These are phyloP conservation scores for Geotrichum ghanense DNA, from an alignment of 805 yeast species.

Conservation along the genomic window DNA sequence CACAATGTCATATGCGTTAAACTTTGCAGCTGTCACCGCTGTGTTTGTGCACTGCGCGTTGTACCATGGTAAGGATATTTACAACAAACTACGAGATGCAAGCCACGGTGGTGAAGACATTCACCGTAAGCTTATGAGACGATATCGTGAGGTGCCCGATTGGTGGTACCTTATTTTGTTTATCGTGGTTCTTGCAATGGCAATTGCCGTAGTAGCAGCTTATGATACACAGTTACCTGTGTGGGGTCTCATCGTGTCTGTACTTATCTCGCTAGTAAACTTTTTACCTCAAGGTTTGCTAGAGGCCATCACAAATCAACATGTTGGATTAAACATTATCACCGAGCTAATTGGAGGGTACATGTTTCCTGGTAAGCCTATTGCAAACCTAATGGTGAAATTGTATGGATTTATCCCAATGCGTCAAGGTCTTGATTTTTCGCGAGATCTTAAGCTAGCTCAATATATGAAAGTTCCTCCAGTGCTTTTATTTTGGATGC, in stretches of 20 bases:
- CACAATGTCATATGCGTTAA: neutral
- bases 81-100: neutral
- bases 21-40: conserved; percentile 3
- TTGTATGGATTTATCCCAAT: conserved; percentile 51
- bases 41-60: conserved; percentile 15
- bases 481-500: conserved; percentile 40
- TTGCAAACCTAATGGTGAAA: conserved; percentile 51
- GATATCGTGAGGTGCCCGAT: conserved; percentile 39
- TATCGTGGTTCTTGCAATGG: conserved; percentile 22
- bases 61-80: conserved; percentile 12
- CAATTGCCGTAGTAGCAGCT: conserved; percentile 10
- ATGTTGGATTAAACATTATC: conserved; percentile 44
- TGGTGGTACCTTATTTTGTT: conserved; percentile 24
- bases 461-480: conserved; percentile 54
- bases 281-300: conserved; percentile 5
- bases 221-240: conserved; percentile 6
- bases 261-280: conserved; percentile 1
- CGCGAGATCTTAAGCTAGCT: conserved; percentile 47
- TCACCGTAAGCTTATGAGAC: conserved; percentile 37
- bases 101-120: conserved; percentile 25
- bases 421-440: conserved; percentile 45
- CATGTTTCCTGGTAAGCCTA: conserved; percentile 49
- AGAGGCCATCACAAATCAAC: conserved; percentile 5
- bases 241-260: conserved; percentile 6
- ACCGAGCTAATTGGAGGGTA: conserved; percentile 57